Evolutionary conservation across 2,329 filamentous ascomycete species (phyloP).

Genomic region (Exophiala mesophila): DNA sequence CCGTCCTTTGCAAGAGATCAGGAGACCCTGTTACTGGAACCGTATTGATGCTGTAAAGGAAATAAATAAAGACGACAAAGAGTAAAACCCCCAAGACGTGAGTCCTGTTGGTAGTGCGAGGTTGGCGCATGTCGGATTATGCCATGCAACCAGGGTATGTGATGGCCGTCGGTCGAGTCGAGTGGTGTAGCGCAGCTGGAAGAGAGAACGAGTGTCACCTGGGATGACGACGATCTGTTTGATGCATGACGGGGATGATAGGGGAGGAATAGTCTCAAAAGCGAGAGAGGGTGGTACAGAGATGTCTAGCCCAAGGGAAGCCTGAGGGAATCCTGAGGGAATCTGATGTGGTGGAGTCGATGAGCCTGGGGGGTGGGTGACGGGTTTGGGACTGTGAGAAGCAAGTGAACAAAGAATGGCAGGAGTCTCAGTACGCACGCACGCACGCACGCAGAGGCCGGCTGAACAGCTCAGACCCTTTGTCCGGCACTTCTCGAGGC

Average conservation of each 20-base stretch:
- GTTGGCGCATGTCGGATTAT: slow-evolving; percentile 24
- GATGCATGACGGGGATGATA: slow-evolving; percentile 56
- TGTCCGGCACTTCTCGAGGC: too few species aligned
- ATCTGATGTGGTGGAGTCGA: too few species aligned
- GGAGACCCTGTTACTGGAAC: slow-evolving; percentile 12
- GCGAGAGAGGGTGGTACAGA: slow-evolving; percentile 36
- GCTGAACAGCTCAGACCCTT: too few species aligned
- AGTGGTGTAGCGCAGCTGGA: not conserved
- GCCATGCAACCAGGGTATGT: slow-evolving; percentile 6
- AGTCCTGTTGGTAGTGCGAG: slow-evolving; percentile 19
- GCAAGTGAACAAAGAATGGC: too few species aligned
- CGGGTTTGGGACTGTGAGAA: too few species aligned
- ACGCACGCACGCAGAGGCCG: too few species aligned
- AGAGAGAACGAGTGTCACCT: slow-evolving; percentile 14
- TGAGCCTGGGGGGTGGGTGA: too few species aligned
- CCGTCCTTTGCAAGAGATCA: slow-evolving; percentile 43
- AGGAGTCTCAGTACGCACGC: too few species aligned
- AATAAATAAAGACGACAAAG: slow-evolving; percentile 22
- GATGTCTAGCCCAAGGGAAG: not conserved
- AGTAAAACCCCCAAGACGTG: slow-evolving; percentile 17
- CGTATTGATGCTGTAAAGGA: slow-evolving; percentile 19
- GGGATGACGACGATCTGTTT: slow-evolving; percentile 41
- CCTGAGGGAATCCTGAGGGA: too few species aligned
- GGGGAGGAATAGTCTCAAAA: slow-evolving; percentile 46
- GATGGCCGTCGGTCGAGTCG: not conserved